phyloP scores from a whole-genome alignment of 2,329 filamentous ascomycete genomes.

The Colletotrichum echinochloae region DNA sequence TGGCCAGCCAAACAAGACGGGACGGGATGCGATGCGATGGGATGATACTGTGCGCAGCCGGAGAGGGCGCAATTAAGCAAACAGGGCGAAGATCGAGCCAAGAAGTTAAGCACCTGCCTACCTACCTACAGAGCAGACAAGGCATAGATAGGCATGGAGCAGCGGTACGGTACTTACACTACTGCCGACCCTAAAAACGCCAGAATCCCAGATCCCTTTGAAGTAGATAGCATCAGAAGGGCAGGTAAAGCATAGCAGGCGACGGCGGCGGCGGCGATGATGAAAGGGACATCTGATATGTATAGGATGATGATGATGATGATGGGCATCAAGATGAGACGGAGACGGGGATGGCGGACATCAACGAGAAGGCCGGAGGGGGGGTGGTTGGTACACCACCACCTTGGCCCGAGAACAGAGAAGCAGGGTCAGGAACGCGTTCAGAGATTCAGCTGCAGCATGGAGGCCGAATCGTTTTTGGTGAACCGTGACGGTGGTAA shows the following conservation, averaged over 20 bases:
- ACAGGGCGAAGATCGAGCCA: background rate
- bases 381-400: background rate
- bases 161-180: no score
- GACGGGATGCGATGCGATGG: background rate
- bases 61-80: conserved; percentile 1
- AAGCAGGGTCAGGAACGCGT: conserved; percentile 2
- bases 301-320: background rate
- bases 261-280: background rate
- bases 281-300: background rate
- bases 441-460: background rate
- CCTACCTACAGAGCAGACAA: no score
- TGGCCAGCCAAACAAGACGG: conserved; percentile 4
- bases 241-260: background rate
- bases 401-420: background rate
- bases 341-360: background rate
- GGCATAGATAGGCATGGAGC: no score
- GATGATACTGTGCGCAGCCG: no score
- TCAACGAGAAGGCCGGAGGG: background rate
- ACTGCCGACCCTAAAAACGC: no score
- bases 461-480: background rate
- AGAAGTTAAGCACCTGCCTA: background rate
- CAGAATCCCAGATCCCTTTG: conserved; percentile 13
- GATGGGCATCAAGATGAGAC: background rate
- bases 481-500: background rate
- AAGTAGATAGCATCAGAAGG: background rate